Evolutionary conservation across 331 rosid genomes (phyloP).

Genomic region (Stylosanthes scabra): DNA sequence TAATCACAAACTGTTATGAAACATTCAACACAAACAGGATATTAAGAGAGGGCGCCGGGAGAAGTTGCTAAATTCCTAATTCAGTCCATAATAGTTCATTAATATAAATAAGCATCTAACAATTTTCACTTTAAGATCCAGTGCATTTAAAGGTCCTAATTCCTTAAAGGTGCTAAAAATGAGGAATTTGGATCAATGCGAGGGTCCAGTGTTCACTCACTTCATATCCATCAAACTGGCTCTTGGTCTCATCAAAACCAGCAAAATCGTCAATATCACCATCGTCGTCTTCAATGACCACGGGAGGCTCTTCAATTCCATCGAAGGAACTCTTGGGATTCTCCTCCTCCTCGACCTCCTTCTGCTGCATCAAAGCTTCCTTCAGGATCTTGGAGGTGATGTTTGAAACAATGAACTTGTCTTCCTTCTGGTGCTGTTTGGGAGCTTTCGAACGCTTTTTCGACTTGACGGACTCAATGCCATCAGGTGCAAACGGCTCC

Average conservation of each 20-base stretch:
- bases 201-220: conserved; percentile 29
- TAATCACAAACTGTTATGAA: neutral
- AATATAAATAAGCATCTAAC: conserved; percentile 6
- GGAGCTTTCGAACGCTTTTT: conserved; percentile 60
- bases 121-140: conserved; percentile 1
- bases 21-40: too few relatives aligned
- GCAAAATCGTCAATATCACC: conserved; percentile 56
- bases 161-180: neutral
- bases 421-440: conserved; percentile 70
- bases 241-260: conserved; percentile 66
- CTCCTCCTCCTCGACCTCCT: conserved; percentile 43
- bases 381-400: conserved; percentile 83
- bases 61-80: too few relatives aligned
- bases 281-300: conserved; percentile 38
- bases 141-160: neutral
- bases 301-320: conserved; percentile 39
- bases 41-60: too few relatives aligned
- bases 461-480: conserved; percentile 42
- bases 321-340: conserved; percentile 33
- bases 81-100: neutral
- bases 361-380: conserved; percentile 51
- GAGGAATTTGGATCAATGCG: neutral
- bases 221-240: conserved; percentile 38
- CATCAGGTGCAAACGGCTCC: conserved; percentile 65
- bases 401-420: conserved; percentile 55